Conservation (phyloP, 176 grass and related monocot genomes). For the Urochloa ruziziensis region DNA sequence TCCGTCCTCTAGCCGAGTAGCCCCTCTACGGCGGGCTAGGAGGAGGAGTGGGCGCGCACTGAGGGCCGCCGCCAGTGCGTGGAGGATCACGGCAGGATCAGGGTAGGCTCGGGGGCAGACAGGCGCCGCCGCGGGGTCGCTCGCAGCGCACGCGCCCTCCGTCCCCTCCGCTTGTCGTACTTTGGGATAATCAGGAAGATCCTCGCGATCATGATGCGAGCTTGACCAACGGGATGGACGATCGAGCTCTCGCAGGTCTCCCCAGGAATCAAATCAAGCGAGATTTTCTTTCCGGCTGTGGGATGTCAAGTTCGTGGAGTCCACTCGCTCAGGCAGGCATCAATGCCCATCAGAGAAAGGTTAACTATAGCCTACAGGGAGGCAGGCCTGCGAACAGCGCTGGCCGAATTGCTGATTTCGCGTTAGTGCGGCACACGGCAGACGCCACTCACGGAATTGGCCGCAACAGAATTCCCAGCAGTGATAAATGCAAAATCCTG, state of each 20-base stretch:
- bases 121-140: not conserved
- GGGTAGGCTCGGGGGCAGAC: not conserved
- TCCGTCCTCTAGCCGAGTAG: not conserved
- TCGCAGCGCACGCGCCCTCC: too few species aligned
- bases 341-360: not conserved
- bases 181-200: not conserved
- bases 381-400: not conserved
- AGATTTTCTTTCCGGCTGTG: not conserved
- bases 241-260: not conserved
- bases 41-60: slow-evolving; percentile 19
- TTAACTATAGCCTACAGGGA: too few species aligned
- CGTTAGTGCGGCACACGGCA: slow-evolving; percentile 6
- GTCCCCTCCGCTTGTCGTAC: not conserved
- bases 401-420: too few species aligned
- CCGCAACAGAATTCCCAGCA: not conserved
- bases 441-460: not conserved
- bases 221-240: not conserved
- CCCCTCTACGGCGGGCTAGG: not conserved
- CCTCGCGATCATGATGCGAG: not conserved
- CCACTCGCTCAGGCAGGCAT: not conserved
- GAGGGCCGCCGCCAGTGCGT: not conserved
- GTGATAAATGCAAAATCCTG: not conserved
- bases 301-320: not conserved
- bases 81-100: not conserved
- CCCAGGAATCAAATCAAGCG: not conserved